Conservation (phyloP, 148 eudicot genomes). For the Suaeda aralocaspica region DNA sequence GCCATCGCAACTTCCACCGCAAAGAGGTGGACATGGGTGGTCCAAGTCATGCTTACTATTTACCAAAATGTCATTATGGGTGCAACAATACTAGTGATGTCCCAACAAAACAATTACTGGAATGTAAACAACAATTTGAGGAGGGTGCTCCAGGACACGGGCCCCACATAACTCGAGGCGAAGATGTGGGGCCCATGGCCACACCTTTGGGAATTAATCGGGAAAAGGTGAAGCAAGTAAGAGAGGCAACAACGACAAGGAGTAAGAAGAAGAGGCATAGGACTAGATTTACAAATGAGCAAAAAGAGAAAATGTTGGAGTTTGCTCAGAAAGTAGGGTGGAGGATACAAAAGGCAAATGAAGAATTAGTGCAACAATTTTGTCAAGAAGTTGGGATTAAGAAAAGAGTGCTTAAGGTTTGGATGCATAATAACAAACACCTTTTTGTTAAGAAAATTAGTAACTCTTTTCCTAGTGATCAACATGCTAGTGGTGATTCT, state of each 20-base stretch:
- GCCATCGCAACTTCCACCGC: constrained; percentile 60
- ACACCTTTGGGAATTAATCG: neutral
- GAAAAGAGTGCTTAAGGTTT: constrained; percentile 39
- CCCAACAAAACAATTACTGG: constrained; percentile 1
- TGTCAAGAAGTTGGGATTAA: constrained; percentile 34
- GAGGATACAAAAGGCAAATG: constrained; percentile 32
- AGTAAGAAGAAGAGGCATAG: constrained; percentile 29
- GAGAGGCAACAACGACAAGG: neutral
- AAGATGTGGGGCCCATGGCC: neutral
- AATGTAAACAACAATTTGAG: neutral
- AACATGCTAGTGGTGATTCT: constrained; percentile 12
- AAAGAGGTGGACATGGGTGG: constrained; percentile 23
- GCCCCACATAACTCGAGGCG: neutral
- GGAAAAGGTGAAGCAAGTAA: neutral
- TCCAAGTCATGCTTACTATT: neutral
- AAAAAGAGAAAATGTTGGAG: constrained; percentile 30
- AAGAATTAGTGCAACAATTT: constrained; percentile 23
- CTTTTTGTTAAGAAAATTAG: constrained; percentile 15
- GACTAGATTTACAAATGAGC: constrained; percentile 31
- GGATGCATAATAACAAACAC: constrained; percentile 43
- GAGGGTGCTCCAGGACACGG: neutral
- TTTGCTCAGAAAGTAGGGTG: constrained; percentile 35
- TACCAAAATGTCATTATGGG: constrained; percentile 11
- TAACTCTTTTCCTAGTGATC: neutral
- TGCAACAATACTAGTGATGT: neutral